A percentile compares a stretch with the other conserved stretches of the same genome.
Evolutionary conservation across 176 grass and related monocot species (phyloP).

Genomic region (Chrysopogon serrulatus): DNA sequence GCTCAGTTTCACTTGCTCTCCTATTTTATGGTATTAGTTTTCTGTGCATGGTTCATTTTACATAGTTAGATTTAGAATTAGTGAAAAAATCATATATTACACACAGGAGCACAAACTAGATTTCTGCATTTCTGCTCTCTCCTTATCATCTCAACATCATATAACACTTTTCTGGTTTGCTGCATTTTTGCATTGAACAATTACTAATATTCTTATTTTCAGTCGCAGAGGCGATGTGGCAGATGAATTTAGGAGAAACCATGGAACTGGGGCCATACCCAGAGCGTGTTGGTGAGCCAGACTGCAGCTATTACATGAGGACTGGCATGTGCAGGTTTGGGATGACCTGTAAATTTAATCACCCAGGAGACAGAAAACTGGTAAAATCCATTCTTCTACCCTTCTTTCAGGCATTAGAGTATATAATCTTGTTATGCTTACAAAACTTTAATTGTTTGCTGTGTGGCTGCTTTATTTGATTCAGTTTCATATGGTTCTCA

Average conservation of each 20-base stretch:
- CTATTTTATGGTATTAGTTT: neutral
- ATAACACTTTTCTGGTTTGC: neutral
- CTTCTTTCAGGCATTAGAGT: neutral
- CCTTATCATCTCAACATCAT: neutral
- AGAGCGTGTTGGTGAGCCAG: slow-evolving; percentile 76
- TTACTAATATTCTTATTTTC: slow-evolving; percentile 20
- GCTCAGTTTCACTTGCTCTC: neutral
- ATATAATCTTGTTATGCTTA: neutral
- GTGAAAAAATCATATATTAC: neutral
- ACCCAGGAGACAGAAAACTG: slow-evolving; percentile 68
- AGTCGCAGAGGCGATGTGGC: slow-evolving; percentile 73
- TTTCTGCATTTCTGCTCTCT: neutral
- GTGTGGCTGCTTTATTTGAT: neutral
- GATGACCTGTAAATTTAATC: slow-evolving; percentile 96
- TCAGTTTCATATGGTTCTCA: neutral
- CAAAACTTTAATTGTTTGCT: neutral
- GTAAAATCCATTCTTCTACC: slow-evolving; percentile 29
- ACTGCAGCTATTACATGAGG: slow-evolving; percentile 89
- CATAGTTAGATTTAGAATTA: neutral
- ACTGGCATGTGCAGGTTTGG: slow-evolving; percentile 86
- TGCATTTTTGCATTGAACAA: neutral
- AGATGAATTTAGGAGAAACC: slow-evolving; percentile 55
- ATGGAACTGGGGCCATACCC: slow-evolving; percentile 61
- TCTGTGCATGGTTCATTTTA: neutral
- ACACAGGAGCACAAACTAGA: neutral